These are phyloP conservation scores for Sporothrix euskadiensis DNA, from an alignment of 2,329 filamentous ascomycete genomes.

Conservation along the genomic window DNA sequence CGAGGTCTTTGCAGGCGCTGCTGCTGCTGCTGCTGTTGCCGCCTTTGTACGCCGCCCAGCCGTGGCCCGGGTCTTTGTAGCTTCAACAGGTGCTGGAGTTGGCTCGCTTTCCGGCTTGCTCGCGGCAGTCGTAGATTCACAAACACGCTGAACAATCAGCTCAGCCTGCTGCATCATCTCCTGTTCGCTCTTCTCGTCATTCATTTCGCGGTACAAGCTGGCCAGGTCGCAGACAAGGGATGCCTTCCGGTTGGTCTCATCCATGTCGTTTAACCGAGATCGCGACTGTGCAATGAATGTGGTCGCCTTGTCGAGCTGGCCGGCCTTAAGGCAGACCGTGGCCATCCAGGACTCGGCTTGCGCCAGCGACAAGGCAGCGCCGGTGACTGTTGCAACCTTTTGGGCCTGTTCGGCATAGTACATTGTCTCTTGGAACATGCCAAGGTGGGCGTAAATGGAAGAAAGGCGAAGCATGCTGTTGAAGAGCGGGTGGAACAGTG, in stretches of 20 bases:
- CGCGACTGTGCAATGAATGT: slow-evolving; percentile 57
- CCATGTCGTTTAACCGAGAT: slow-evolving; percentile 50
- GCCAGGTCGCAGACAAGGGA: slow-evolving; percentile 57
- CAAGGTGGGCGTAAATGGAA: slow-evolving; percentile 76
- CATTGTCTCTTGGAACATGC: slow-evolving; percentile 82
- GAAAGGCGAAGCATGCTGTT: slow-evolving; percentile 72
- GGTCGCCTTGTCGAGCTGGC: slow-evolving; percentile 59
- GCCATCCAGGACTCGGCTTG: slow-evolving; percentile 58
- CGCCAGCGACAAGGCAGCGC: slow-evolving; percentile 59
- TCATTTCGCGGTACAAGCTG: slow-evolving; percentile 55
- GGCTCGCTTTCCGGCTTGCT: not conserved
- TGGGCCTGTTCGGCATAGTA: slow-evolving; percentile 85
- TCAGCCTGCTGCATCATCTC: slow-evolving; percentile 53
- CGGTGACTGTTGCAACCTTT: slow-evolving; percentile 70
- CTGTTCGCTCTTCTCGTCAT: slow-evolving; percentile 47
- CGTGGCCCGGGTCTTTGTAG: not conserved
- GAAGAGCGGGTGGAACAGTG: slow-evolving; percentile 71
- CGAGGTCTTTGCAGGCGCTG: slow-evolving; percentile 37
- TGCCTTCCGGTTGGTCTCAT: slow-evolving; percentile 48
- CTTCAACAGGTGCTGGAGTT: not conserved
- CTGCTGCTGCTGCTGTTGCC: slow-evolving; percentile 32
- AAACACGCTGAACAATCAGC: slow-evolving; percentile 36
- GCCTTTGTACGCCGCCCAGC: slow-evolving; percentile 34
- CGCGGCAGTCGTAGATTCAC: not conserved
- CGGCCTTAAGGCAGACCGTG: slow-evolving; percentile 58